A percentile compares a stretch with the other conserved stretches of the same genome.
phyloP scores from a whole-genome alignment of 2,329 filamentous ascomycete genomes.

The Phialophora tarda region DNA sequence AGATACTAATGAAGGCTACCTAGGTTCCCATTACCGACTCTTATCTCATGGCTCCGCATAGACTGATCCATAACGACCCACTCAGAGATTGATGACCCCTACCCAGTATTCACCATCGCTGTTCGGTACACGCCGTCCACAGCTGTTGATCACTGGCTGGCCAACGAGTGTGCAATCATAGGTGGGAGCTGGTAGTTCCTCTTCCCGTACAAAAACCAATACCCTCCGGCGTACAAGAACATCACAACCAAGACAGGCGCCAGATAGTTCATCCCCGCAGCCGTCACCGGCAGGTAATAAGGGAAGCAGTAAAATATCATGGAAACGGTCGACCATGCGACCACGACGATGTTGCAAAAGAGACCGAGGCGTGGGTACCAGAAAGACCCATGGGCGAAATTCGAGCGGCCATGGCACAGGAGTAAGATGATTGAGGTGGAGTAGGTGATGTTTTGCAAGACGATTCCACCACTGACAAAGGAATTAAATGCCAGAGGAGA shows the following conservation, averaged over 20 bases:
- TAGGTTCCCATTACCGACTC: too few species aligned
- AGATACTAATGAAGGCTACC: too few species aligned
- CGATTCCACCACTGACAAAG: conserved; percentile 21
- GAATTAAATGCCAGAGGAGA: conserved; percentile 50
- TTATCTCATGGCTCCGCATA: too few species aligned
- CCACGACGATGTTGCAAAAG: conserved; percentile 49
- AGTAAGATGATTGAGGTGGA: conserved; percentile 51
- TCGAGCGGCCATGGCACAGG: conserved; percentile 49
- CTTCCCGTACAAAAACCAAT: conserved; percentile 15
- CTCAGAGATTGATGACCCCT: too few species aligned
- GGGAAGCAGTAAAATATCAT: conserved; percentile 57
- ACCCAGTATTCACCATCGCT: too few species aligned
- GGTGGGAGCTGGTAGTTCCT: conserved; percentile 13
- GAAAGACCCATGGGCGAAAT: conserved; percentile 38
- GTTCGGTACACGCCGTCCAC: too few species aligned
- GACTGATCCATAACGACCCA: too few species aligned
- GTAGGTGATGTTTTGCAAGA: conserved; percentile 47
- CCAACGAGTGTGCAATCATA: conserved; percentile 11
- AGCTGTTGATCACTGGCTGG: neutral
- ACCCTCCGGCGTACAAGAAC: conserved; percentile 16
- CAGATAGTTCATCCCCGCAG: conserved; percentile 58
- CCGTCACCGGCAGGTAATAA: conserved; percentile 48
- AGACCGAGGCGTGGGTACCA: conserved; percentile 45
- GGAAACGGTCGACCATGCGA: conserved; percentile 53
- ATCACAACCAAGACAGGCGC: conserved; percentile 42